These are phyloP conservation scores for Alternaria postmessia DNA, from an alignment of 2,329 filamentous ascomycete genomes.

Conservation along the genomic window DNA sequence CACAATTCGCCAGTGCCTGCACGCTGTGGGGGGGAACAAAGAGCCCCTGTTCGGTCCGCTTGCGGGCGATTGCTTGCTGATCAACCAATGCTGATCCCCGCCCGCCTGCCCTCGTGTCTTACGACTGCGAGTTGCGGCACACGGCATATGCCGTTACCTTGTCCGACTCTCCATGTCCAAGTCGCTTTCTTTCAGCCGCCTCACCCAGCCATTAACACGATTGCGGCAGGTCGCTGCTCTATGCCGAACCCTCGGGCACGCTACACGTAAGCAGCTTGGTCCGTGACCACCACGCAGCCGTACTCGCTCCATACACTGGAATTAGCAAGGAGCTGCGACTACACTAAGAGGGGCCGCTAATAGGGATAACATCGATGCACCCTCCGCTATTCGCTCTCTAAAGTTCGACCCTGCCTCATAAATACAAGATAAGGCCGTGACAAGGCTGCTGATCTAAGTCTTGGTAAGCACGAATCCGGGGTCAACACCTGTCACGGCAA, in stretches of 20 bases:
- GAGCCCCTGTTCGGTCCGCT: slow-evolving; percentile 22
- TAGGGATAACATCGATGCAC: neutral
- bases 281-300: slow-evolving; percentile 18
- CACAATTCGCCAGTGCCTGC: slow-evolving; percentile 16
- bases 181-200: neutral
- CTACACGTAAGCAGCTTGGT: slow-evolving; percentile 25
- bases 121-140: neutral
- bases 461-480: slow-evolving; percentile 31
- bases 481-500: slow-evolving; percentile 14
- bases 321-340: slow-evolving; percentile 15
- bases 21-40: slow-evolving; percentile 10
- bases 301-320: slow-evolving; percentile 12
- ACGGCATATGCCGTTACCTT: neutral
- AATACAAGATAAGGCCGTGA: slow-evolving; percentile 16
- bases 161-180: neutral
- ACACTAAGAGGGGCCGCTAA: slow-evolving; percentile 2
- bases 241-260: slow-evolving; percentile 18
- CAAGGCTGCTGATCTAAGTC: slow-evolving; percentile 25
- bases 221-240: slow-evolving; percentile 26
- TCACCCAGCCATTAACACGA: slow-evolving; percentile 14
- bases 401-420: neutral
- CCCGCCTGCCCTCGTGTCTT: slow-evolving; percentile 1
- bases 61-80: slow-evolving; percentile 17
- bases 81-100: slow-evolving; percentile 14
- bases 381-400: neutral